Base-by-base conservation (phyloP, 2,329 filamentous ascomycete genomes). In the Diaporthe humulicola region DNA sequence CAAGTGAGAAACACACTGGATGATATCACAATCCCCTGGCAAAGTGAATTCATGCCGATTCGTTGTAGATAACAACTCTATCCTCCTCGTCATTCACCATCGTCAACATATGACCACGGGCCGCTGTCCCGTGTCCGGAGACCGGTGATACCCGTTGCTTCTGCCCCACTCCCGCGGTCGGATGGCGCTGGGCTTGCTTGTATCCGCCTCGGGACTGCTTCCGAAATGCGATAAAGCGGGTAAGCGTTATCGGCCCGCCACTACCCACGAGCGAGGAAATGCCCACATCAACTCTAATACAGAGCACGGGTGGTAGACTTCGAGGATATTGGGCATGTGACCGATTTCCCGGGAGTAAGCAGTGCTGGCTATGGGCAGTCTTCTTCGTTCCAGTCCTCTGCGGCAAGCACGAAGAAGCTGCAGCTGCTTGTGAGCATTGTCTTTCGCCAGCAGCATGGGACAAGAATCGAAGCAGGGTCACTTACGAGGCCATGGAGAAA, bases 201-300 rank as follows among this genome's bases (percentile, higher is more conserved):
- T 67, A 25, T 38, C 36, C 61, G 45, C 61, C 33, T 69, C 64
- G 64, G 64, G 33, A 69, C 5, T 8, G 45, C 45, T 69, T 69
- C 64, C 64, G 64, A 69, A 38, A 69, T 69, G 64, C 64, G 48
- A 69, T 69, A 69, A 69, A 69, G 45, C 64, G 64, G n/a, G 64
- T 22, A 25, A 10, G 10, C 45, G 45, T 9, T 33, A 28, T 36
- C 64, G 64, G 64, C 33, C 64, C 64, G 33, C 36, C 22, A 30
- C 48, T 28, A 28, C 19, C 33, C 45, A 38, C 40, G 40, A 28
- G 17, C 45, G n/a, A 52, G 45, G 22, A 69, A 40, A 54, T 40
- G 64, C 14, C 45, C 45, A 40, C 33, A 30, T 28, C 15, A 40
- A 54, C 45, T 52, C 64, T 69, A 30, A 30, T 54, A n/a, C 64